Evolutionary conservation across 192 early-diverging fungal species (phyloP), one percentile per base, ranked within the genome.

Genomic region (Coemansia sp.): DNA sequence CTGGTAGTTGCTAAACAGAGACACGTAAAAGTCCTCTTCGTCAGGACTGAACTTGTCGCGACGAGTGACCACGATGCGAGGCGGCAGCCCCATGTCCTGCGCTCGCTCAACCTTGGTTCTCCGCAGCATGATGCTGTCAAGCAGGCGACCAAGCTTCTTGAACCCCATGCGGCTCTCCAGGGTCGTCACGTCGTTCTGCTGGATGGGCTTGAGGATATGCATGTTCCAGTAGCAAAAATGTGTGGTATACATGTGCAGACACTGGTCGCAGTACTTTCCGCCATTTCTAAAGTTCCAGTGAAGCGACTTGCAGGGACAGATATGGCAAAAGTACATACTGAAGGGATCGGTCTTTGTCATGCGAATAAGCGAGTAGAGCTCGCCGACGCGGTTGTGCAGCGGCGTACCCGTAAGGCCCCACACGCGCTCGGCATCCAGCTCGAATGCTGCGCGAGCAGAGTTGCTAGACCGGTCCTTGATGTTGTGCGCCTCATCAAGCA

Each of bases 381-480:
- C 95, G 36, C 93, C 95, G 8, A 97, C 90, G 13, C 93, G 86
- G 68, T 97, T 97, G 56, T 97, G 95, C 69, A 97, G 79, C 13
- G 93, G 93, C 18, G 95, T 97, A 6, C 95, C 95, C 4, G 88
- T 88, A n/a, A 97, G 74, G 3, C 84, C 86, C 95, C 95, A 97
- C 13, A 85, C 86, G 58, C 73, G 82, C 16, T 88, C 59, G 22
- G 83, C 61, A 3, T 85, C 59, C 18, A 97, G 78, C 18, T 81
- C 84, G 70, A 95, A 97, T 23, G 87, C 89, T 1, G 92, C 88
- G 59, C 92, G 84, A 0, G 93, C 92, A 29, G 95, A 93, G 45
- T 89, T 91, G 62, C 84, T 87, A 0, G 78, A 85, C 36, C 95
- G 82, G 71, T 97, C 93, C 66, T 95, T 95, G 69, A 97, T 93